Base-by-base conservation (phyloP, 495 filamentous ascomycete genomes). In the Pseudotulostoma volvatum region DNA sequence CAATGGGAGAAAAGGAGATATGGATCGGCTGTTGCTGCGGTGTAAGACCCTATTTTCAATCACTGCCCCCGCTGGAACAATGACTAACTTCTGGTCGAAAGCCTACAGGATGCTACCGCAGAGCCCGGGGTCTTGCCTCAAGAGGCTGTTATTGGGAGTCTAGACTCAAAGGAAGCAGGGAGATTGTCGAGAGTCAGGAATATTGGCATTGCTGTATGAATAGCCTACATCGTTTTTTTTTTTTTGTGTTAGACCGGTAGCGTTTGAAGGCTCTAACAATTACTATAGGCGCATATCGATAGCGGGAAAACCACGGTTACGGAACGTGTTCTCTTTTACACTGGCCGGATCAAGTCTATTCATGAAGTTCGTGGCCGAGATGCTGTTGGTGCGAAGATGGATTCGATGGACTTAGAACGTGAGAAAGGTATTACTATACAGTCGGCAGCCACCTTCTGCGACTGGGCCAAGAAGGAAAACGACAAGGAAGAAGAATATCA, bases 341-440 rank as follows among this genome's bases (percentile, higher is more conserved):
- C 92, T 19, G 92, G 92, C 42, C 78, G 90, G 53, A 92, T 93
- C 63, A 88, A 88, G 54, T 73, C 85, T 3, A 96, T 99, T 47
- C 92, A 99, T 61, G 92, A 99, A 63, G 92, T 99, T 20, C 74
- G 92, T 45, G 92, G 92, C 25, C 84, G 84, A 48, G 92, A 99
- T 65, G 75, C 79, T 28, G 85, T 96, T 14, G 92, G 92, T 48
- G 92, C 92, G 34, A 99, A 99, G 65, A 99, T 99, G 92, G 92
- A 99, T 68, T 94, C 86, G 7, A 99, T 99, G 92, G 92, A 96
- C 36, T 63, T 99, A 44, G 92, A 99, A 60, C 71, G 90, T 54
- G 90, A 97, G 54, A 90, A 95, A 68, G 90, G 90, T 54, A 97
- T 97, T 55, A 97, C 90, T 40, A 97, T 97, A 46, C 88, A 97